Evolutionary conservation across 2,329 filamentous ascomycete species (phyloP).

Genomic region (Xylaria sp.): DNA sequence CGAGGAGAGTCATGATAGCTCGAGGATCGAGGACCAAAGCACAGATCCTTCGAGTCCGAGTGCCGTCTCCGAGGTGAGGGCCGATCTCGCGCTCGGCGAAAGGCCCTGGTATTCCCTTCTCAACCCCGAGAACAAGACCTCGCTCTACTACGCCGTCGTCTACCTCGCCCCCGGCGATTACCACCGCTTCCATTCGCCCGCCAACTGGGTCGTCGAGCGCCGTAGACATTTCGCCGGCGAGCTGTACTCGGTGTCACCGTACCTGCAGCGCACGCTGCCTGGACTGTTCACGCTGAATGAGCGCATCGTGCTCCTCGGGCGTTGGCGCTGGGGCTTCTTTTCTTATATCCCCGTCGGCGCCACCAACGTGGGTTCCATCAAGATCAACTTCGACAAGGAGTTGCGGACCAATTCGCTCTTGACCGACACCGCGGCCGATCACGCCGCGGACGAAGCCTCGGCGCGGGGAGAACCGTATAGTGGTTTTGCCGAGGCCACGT

Average conservation of each 20-base stretch:
- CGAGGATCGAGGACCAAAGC: conserved; percentile 75
- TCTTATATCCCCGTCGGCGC: conserved; percentile 94
- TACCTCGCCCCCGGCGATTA: conserved; percentile 98
- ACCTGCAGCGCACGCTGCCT: conserved; percentile 89
- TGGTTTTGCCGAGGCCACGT: conserved; percentile 94
- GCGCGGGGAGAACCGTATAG: conserved; percentile 81
- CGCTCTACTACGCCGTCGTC: conserved; percentile 92
- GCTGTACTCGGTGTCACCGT: conserved; percentile 93
- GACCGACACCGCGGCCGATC: conserved; percentile 91
- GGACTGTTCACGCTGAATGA: conserved; percentile 98
- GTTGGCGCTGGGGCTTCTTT: conserved; percentile 98
- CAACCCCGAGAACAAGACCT: conserved; percentile 69
- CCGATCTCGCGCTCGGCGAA: conserved; percentile 80
- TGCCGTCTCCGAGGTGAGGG: conserved; percentile 85
- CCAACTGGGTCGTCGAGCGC: conserved; percentile 93
- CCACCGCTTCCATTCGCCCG: conserved; percentile 96
- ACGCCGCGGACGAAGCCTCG: conserved; percentile 82
- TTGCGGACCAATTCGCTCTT: conserved; percentile 90
- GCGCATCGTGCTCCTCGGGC: conserved; percentile 88
- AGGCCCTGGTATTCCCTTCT: conserved; percentile 77
- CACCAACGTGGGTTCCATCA: conserved; percentile 96
- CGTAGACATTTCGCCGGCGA: conserved; percentile 98
- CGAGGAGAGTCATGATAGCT: conserved; percentile 55
- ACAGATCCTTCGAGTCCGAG: conserved; percentile 67
- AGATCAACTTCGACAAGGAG: conserved; percentile 96